Evolutionary conservation across 1,139 yeast genomes (phyloP), one percentile per base, ranked within the genome.

Genomic region (Pichia norvegensis): DNA sequence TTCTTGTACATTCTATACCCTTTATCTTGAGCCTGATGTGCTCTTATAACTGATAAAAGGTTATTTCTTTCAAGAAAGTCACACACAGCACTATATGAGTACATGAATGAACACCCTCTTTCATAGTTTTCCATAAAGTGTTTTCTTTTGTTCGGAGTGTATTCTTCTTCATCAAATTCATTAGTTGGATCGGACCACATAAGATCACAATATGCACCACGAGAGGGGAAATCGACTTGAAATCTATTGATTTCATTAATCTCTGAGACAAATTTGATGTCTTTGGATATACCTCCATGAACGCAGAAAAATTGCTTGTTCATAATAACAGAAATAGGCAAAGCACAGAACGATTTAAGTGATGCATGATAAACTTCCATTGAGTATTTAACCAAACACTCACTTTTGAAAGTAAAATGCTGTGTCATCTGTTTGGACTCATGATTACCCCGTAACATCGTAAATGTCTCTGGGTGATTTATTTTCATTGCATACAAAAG

Each of bases 11-110:
- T 92, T 62, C 97, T 72, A 67, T 88, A 92, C 25, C 98, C 98
- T 16, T 95, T 94, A 65, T 92, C 97, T 65, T 92, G 98, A 1
- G 97, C 97, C 66, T 92, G 97, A 64, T 92, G 98, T 1, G 97
- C 98, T 51, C 98, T 74, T 44, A 92, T 88, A 36, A 92, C 78
- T 13, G 92, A 84, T 41, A 92, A 68, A 42, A 92, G 68, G 29
- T 87, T 85, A 39, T 90, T 92, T 50, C 81, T 72, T 57, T 85
- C 86, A 58, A 92, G 69, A 56, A 92, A 92, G 43, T 76, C 77
- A 58, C 95, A 85, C 2, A 86, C 78, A 0, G 97, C 97, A 47
- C 76, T 76, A 63, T 85, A 92, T 1, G 96, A 81, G 64, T 79
- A 92, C 44, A 94, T 87, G 64, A 80, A 92, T 0, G 97, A 88